Conservation (phyloP, 108 stramenopile species). For the Discostella stelligeroides region DNA sequence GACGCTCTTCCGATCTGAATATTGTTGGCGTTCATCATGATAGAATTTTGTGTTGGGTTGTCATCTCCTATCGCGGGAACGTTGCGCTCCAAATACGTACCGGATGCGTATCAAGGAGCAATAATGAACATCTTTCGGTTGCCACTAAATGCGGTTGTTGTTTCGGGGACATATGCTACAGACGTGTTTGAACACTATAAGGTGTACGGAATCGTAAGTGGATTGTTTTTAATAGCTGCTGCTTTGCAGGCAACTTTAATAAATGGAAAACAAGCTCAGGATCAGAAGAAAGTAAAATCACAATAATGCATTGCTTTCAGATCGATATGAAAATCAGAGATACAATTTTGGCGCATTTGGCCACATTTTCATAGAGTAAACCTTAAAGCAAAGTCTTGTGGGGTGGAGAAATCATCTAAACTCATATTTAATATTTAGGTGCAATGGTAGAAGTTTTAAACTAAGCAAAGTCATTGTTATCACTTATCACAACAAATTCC, state of each 20-base stretch:
- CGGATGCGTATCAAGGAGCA: conserved; percentile 87
- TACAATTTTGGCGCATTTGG: not conserved
- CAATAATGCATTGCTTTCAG: no score
- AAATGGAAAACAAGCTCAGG: conserved; percentile 34
- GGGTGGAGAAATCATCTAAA: no score
- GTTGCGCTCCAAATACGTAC: conserved; percentile 90
- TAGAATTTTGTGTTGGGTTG: conserved; percentile 90
- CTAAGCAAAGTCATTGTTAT: no score
- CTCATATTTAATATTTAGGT: no score
- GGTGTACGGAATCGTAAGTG: conserved; percentile 76
- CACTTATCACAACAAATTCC: no score
- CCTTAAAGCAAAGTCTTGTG: no score
- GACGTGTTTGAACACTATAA: conserved; percentile 71
- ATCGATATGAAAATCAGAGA: not conserved
- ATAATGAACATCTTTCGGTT: conserved; percentile 94
- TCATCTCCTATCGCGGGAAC: conserved; percentile 94
- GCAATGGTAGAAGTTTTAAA: no score
- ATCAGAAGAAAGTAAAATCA: conserved; percentile 19
- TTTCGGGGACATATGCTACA: conserved; percentile 87
- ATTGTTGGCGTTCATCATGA: conserved; percentile 77
- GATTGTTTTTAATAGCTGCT: conserved; percentile 71
- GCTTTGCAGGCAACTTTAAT: conserved; percentile 77
- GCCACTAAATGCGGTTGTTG: conserved; percentile 94
- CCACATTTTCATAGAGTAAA: no score
- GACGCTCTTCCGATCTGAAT: no score